These are phyloP conservation scores for Aspergillus brasiliensis DNA, from an alignment of 2,329 filamentous ascomycete species.

Conservation along the genomic window DNA sequence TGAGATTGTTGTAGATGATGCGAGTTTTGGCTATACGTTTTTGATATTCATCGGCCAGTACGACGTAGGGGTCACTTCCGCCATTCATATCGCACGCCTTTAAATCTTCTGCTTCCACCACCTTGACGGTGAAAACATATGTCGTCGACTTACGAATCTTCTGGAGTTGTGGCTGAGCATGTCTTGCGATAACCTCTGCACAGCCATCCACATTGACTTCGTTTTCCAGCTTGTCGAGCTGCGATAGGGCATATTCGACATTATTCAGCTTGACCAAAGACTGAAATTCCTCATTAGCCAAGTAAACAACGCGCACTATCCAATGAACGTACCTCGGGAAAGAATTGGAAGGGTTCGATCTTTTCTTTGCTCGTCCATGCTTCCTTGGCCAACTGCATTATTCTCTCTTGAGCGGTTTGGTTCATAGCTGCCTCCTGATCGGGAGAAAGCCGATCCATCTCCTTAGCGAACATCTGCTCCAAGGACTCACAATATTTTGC, in stretches of 20 bases:
- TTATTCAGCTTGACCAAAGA: conserved; percentile 98
- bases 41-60: conserved; percentile 95
- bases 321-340: conserved; percentile 69
- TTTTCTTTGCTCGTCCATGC: conserved; percentile 90
- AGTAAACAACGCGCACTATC: not conserved
- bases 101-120: conserved; percentile 94
- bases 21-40: conserved; percentile 94
- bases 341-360: conserved; percentile 95
- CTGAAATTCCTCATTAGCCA: conserved; percentile 52
- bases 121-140: conserved; percentile 98
- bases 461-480: conserved; percentile 79
- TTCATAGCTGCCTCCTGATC: conserved; percentile 78
- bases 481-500: conserved; percentile 89
- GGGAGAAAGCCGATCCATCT: conserved; percentile 90
- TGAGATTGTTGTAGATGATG: conserved; percentile 85
- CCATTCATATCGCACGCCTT: conserved; percentile 98
- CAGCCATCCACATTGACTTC: conserved; percentile 90
- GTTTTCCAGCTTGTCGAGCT: conserved; percentile 86
- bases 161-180: conserved; percentile 71
- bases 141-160: conserved; percentile 72
- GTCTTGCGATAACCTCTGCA: conserved; percentile 74
- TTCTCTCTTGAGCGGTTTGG: conserved; percentile 86
- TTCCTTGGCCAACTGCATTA: conserved; percentile 90
- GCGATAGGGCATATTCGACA: conserved; percentile 89
- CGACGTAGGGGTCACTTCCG: conserved; percentile 93